These are phyloP conservation scores for Trichoderma afroharzianum DNA, from an alignment of 2,329 filamentous ascomycete genomes.

Conservation along the genomic window DNA sequence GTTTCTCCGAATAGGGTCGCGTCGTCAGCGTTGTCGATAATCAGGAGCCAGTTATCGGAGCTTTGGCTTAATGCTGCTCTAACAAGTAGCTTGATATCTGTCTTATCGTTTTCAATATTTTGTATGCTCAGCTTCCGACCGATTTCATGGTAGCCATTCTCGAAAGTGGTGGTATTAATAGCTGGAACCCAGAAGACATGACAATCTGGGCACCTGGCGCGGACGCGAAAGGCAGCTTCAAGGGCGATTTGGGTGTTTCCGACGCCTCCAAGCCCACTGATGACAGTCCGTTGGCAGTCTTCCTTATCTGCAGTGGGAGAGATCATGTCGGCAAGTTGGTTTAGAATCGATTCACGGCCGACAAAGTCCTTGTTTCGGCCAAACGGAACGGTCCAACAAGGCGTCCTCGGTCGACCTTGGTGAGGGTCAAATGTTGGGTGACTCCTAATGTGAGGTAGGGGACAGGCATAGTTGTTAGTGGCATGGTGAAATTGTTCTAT, in stretches of 20 bases:
- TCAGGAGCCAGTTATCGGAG: neutral
- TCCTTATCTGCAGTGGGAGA: neutral
- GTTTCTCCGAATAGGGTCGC: neutral
- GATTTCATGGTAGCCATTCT: neutral
- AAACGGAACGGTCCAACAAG: neutral
- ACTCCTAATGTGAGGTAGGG: neutral
- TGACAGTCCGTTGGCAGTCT: neutral
- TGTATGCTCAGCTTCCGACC: neutral
- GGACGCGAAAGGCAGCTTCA: neutral
- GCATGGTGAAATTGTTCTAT: neutral
- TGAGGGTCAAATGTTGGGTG: neutral
- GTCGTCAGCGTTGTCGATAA: neutral
- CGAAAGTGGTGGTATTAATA: neutral
- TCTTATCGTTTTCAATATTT: neutral
- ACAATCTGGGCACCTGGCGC: neutral
- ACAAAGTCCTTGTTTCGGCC: neutral
- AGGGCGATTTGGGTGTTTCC: neutral
- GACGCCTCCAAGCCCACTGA: neutral
- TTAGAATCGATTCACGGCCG: neutral
- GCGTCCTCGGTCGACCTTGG: neutral
- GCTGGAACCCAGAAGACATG: neutral
- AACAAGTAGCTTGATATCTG: neutral
- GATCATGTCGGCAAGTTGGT: neutral
- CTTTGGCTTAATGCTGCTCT: neutral
- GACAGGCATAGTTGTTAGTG: neutral